These are phyloP conservation scores for Tripidium arundinaceum DNA, from an alignment of 202 grass and related monocot genomes.

Conservation along the genomic window DNA sequence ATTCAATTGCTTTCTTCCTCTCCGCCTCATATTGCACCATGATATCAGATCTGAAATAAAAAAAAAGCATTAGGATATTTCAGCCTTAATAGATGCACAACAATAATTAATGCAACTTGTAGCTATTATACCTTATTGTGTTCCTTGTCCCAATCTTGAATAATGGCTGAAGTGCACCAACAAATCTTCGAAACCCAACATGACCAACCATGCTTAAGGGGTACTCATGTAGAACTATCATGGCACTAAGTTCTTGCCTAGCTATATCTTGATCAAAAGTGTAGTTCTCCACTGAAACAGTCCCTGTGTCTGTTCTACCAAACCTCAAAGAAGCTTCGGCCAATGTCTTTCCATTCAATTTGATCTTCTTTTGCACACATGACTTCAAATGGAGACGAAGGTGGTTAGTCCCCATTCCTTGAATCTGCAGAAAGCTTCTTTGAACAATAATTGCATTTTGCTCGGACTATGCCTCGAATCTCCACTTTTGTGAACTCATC, in stretches of 20 bases:
- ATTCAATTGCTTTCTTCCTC: too few relatives aligned
- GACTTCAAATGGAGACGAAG: neutral
- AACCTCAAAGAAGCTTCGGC: neutral
- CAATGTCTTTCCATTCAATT: neutral
- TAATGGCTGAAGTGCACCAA: too few relatives aligned
- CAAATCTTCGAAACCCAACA: too few relatives aligned
- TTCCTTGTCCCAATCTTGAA: too few relatives aligned
- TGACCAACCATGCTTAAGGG: neutral
- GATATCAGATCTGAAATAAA: too few relatives aligned
- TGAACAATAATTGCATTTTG: neutral
- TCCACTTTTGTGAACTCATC: neutral
- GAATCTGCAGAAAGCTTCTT: neutral
- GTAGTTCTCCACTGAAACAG: neutral
- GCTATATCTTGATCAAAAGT: neutral
- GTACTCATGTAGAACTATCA: constrained; percentile 17
- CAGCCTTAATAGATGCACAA: too few relatives aligned
- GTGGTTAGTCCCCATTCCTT: neutral
- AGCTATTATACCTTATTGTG: too few relatives aligned
- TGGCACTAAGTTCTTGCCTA: neutral
- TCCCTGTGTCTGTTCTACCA: neutral
- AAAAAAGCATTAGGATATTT: too few relatives aligned
- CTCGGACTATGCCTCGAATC: too few relatives aligned
- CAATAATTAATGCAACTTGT: too few relatives aligned
- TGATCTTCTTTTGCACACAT: neutral
- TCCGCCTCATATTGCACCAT: too few relatives aligned